These are phyloP conservation scores for Calcarisporium arbuscula DNA, from an alignment of 2,329 filamentous ascomycete genomes.

Conservation along the genomic window DNA sequence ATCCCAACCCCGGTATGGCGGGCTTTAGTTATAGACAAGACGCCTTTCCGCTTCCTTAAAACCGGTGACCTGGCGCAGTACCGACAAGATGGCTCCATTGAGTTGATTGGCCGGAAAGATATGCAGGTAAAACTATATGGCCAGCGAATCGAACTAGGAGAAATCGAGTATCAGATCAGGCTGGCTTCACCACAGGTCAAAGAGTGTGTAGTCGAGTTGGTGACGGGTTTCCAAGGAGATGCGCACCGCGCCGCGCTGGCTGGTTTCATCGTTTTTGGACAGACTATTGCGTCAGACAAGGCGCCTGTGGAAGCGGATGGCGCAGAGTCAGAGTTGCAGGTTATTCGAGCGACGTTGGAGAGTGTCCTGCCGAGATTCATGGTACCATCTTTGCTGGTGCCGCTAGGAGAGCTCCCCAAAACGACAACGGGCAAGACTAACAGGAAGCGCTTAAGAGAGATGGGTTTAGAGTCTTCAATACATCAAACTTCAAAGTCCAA, in stretches of 20 bases:
- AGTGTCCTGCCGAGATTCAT: constrained; percentile 2
- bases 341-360: background rate
- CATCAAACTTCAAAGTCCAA: no score
- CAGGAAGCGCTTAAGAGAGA: background rate
- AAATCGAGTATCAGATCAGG: background rate
- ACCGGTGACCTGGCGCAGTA: constrained; percentile 1
- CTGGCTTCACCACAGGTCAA: background rate
- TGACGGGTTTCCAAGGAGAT: background rate
- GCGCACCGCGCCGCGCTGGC: background rate
- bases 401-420: background rate
- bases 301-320: background rate
- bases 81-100: constrained; percentile 4
- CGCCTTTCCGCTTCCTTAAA: background rate
- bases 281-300: background rate
- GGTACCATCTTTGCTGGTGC: background rate
- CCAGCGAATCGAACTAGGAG: background rate
- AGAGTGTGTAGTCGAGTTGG: background rate
- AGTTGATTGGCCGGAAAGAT: background rate
- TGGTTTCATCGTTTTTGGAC: background rate
- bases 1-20: background rate
- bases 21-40: no score
- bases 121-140: background rate
- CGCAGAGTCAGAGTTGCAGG: background rate
- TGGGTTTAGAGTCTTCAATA: no score
- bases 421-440: background rate